Percentiles rank a stretch among this genome's conserved stretches.
Evolutionary conservation across 139 green algal species (phyloP).

Genomic region (Chlorella sorokiniana): DNA sequence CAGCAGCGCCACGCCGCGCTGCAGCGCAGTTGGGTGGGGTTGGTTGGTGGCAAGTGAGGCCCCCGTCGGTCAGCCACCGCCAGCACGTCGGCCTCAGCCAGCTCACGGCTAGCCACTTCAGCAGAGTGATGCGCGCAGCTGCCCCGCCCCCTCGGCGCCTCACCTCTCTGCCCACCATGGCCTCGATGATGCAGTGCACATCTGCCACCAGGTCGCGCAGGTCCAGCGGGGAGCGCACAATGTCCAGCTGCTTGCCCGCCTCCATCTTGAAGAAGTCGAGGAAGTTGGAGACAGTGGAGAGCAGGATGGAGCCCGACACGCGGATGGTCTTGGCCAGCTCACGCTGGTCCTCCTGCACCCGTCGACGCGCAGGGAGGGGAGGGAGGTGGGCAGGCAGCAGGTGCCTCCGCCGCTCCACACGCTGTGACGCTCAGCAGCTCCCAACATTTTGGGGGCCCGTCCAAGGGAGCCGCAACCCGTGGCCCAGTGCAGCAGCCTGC

Average conservation of each 20-base stretch:
- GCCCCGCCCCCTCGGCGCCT: not conserved
- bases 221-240: conserved; percentile 68
- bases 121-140: not conserved
- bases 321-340: conserved; percentile 85
- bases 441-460: too few relatives aligned
- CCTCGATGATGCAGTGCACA: conserved; percentile 85
- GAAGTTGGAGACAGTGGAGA: conserved; percentile 87
- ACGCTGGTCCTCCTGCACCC: conserved; percentile 67
- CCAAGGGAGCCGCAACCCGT: too few relatives aligned
- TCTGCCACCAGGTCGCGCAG: conserved; percentile 68
- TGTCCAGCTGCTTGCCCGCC: conserved; percentile 77
- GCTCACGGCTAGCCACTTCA: too few relatives aligned
- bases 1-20: conserved; percentile 46
- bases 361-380: not conserved
- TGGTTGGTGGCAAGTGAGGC: not conserved
- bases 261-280: conserved; percentile 92
- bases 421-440: not conserved
- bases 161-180: conserved; percentile 67
- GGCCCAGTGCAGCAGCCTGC: too few relatives aligned
- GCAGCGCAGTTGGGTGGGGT: not conserved
- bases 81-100: too few relatives aligned
- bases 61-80: not conserved
- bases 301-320: conserved; percentile 78
- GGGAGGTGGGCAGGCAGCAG: not conserved
- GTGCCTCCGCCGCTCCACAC: too few relatives aligned